phyloP scores from a whole-genome alignment of 73 alveolate genomes.

The Tetrahymena elliotti region DNA sequence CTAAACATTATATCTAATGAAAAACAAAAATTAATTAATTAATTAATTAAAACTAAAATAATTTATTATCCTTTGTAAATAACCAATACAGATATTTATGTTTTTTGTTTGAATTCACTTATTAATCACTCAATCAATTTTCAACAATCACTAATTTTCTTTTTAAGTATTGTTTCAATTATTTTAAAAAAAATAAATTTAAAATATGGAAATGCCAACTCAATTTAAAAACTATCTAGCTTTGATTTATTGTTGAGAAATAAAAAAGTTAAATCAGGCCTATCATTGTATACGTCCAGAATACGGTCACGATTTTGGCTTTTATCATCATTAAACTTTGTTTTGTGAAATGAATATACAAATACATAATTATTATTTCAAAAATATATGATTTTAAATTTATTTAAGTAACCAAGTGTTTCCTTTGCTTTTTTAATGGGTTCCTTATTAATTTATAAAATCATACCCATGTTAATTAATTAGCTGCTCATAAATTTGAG shows the following conservation, averaged over 20 bases:
- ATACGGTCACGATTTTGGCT: not conserved
- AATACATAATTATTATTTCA: not conserved
- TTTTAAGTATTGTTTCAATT: no score
- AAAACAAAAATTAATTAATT: no score
- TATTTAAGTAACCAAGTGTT: not conserved
- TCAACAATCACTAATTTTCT: no score
- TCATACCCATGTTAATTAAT: not conserved
- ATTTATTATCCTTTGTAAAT: not conserved
- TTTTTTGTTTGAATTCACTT: not conserved
- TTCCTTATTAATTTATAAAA: not conserved
- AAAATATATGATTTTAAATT: not conserved
- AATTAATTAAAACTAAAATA: no score
- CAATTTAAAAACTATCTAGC: no score
- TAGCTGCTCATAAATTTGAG: not conserved
- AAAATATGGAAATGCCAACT: no score
- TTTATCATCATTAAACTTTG: not conserved
- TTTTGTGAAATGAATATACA: not conserved
- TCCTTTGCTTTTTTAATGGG: not conserved
- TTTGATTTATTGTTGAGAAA: no score
- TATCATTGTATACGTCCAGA: not conserved
- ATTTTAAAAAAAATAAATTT: no score
- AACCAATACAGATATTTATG: not conserved
- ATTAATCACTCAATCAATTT: not conserved
- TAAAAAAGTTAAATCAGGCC: not conserved
- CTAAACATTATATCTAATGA: no score